A percentile compares a stretch with the other conserved stretches of the same genome.
Evolutionary conservation across 768 basidiomycete genomes (phyloP).

Genomic region (Lactarius hengduanensis): DNA sequence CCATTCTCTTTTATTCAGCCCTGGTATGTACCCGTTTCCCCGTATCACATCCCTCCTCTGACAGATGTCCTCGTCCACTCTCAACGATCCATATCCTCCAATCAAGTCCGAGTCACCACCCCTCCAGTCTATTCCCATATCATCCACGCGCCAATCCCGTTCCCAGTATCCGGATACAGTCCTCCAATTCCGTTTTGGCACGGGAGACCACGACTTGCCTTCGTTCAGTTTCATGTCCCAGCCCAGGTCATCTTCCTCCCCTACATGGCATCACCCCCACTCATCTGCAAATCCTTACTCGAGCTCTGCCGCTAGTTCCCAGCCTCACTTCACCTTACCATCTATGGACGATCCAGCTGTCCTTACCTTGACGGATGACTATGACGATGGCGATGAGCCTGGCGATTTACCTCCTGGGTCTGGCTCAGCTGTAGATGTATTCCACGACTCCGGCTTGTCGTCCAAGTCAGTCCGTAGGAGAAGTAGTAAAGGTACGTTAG

Average conservation of each 20-base stretch:
- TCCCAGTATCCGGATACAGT: conserved; percentile 13
- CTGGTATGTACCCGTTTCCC: conserved; percentile 3
- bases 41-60: not conserved
- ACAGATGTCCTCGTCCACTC: conserved; percentile 16
- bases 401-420: conserved; percentile 43
- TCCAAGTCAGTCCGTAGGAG: conserved; percentile 58
- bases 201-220: conserved; percentile 32
- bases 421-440: conserved; percentile 25
- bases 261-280: conserved; percentile 19
- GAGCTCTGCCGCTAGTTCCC: conserved; percentile 2
- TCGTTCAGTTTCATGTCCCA: conserved; percentile 29
- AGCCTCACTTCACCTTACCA: conserved; percentile 22
- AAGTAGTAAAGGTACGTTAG: conserved; percentile 66
- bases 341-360: conserved; percentile 29
- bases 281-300: conserved; percentile 11
- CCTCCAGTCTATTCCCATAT: conserved; percentile 15
- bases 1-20: conserved; percentile 15
- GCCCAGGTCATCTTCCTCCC: conserved; percentile 30
- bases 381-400: conserved; percentile 59
- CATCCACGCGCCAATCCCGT: conserved; percentile 5
- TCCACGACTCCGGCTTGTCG: conserved; percentile 29
- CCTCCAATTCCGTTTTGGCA: conserved; percentile 30
- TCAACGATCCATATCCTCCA: not conserved
- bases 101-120: conserved; percentile 29
- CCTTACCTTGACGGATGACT: conserved; percentile 58